A percentile compares a stretch with the other conserved stretches of the same genome.
These are phyloP conservation scores for Saccharum officinarum DNA, from an alignment of 176 grass and related monocot species.

Conservation along the genomic window DNA sequence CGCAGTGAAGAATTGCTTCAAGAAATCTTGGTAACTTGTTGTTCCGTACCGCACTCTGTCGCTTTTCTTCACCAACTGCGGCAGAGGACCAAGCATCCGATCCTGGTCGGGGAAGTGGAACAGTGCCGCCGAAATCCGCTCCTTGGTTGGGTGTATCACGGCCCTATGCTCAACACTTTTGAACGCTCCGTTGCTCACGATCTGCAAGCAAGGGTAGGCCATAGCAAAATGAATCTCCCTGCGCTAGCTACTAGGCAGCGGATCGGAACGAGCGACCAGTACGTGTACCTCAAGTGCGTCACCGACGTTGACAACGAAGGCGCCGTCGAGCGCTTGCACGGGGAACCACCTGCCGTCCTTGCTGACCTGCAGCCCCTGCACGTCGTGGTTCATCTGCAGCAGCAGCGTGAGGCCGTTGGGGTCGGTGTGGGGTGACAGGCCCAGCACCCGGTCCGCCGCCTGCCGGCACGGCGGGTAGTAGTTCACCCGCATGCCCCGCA, in stretches of 20 bases:
- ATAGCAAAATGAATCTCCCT: too few species aligned
- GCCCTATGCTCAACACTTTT: slow-evolving; percentile 44
- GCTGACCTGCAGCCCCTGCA: slow-evolving; percentile 15
- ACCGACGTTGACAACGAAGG: slow-evolving; percentile 51
- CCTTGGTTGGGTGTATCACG: slow-evolving; percentile 28
- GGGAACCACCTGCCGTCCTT: slow-evolving; percentile 49
- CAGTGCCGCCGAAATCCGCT: slow-evolving; percentile 41
- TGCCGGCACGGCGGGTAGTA: slow-evolving; percentile 61
- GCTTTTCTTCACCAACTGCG: slow-evolving; percentile 6
- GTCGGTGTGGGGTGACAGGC: slow-evolving; percentile 60
- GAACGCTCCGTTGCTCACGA: slow-evolving; percentile 36
- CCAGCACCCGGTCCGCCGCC: slow-evolving; percentile 35
- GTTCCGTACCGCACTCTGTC: not conserved
- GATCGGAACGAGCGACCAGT: too few species aligned
- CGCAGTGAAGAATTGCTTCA: not conserved
- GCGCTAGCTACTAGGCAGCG: too few species aligned
- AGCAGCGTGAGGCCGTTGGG: slow-evolving; percentile 30
- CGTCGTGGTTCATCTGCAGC: slow-evolving; percentile 27
- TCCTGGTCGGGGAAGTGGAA: slow-evolving; percentile 30
- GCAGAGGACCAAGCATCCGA: slow-evolving; percentile 26
- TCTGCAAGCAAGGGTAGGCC: not conserved
- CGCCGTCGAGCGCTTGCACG: slow-evolving; percentile 26
- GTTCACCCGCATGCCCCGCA: slow-evolving; percentile 45
- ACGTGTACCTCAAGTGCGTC: slow-evolving; percentile 37
- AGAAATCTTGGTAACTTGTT: not conserved